Percentiles rank a stretch among this genome's conserved stretches.
Evolutionary conservation across 352 stramenopile genomes (phyloP).

Genomic region (Phytophthora sojae): DNA sequence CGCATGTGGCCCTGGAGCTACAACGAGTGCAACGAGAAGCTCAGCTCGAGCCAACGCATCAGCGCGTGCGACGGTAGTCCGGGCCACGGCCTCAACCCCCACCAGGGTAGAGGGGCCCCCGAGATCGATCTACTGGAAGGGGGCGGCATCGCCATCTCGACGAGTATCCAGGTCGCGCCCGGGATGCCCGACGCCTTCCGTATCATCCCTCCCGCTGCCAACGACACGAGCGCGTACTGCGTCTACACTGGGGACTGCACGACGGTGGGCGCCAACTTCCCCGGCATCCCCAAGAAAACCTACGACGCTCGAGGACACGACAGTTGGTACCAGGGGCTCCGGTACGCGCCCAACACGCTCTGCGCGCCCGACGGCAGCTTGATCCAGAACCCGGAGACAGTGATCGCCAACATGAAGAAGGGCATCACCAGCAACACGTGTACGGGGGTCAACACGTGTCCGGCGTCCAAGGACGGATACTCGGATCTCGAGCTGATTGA

Average conservation of each 20-base stretch:
- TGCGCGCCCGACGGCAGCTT: slow-evolving; percentile 30
- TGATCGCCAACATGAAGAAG: slow-evolving; percentile 37
- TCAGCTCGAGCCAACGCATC: slow-evolving; percentile 51
- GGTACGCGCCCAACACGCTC: slow-evolving; percentile 57
- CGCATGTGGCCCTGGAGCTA: slow-evolving; percentile 97
- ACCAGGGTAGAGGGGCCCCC: slow-evolving; percentile 88
- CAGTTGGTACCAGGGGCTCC: slow-evolving; percentile 69
- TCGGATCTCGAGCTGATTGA: slow-evolving; percentile 50
- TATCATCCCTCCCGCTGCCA: slow-evolving; percentile 37
- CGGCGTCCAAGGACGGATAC: slow-evolving; percentile 56
- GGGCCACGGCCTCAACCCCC: slow-evolving; percentile 90
- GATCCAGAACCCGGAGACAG: slow-evolving; percentile 45
- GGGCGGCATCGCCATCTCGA: slow-evolving; percentile 71
- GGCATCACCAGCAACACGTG: slow-evolving; percentile 62
- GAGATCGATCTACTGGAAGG: slow-evolving; percentile 96
- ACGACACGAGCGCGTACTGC: slow-evolving; percentile 44
- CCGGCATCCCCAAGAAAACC: slow-evolving; percentile 46
- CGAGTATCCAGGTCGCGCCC: slow-evolving; percentile 89
- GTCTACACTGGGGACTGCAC: slow-evolving; percentile 49
- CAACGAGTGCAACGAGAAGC: slow-evolving; percentile 79
- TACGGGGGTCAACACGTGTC: slow-evolving; percentile 51
- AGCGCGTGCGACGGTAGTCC: slow-evolving; percentile 90
- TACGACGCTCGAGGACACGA: slow-evolving; percentile 47
- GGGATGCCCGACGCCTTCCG: slow-evolving; percentile 70
- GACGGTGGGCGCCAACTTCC: slow-evolving; percentile 59